Evolutionary conservation across 1,284 basidiomycete species (phyloP).

Genomic region (Kalmanozyma brasiliensis): DNA sequence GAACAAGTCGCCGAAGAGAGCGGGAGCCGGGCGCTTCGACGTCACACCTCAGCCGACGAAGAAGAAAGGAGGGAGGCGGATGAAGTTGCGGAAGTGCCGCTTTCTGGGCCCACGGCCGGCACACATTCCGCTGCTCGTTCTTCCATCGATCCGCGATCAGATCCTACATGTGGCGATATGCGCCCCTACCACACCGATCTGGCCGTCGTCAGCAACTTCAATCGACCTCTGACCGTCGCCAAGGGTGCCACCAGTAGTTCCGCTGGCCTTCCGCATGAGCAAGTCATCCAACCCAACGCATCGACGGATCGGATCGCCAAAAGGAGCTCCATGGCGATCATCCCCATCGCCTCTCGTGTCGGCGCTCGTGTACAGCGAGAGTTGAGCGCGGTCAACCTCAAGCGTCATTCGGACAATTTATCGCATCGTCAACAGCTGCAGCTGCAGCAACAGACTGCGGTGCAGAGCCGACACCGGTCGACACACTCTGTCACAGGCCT

Average conservation of each 20-base stretch:
- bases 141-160: too few relatives aligned
- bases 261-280: constrained; percentile 17
- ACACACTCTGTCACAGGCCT: constrained; percentile 35
- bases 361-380: constrained; percentile 6
- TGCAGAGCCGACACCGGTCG: constrained; percentile 16
- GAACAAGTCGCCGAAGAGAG: constrained; percentile 2
- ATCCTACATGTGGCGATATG: constrained; percentile 31
- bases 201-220: constrained; percentile 3
- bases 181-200: constrained; percentile 12
- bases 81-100: constrained; percentile 45
- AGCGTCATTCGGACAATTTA: constrained; percentile 38
- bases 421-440: constrained; percentile 18
- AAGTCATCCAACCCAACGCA: constrained; percentile 32
- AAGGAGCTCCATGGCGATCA: neutral
- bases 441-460: constrained; percentile 4
- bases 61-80: constrained; percentile 40
- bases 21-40: constrained; percentile 33
- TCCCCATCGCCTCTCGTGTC: neutral
- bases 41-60: constrained; percentile 16
- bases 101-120: too few relatives aligned
- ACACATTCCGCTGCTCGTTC: too few relatives aligned
- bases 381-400: constrained; percentile 32
- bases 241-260: constrained; percentile 10
- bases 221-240: constrained; percentile 39
- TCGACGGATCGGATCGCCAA: constrained; percentile 22